These are phyloP conservation scores for Pinus taeda DNA, from an alignment of 75 land plant genomes.

Conservation along the genomic window DNA sequence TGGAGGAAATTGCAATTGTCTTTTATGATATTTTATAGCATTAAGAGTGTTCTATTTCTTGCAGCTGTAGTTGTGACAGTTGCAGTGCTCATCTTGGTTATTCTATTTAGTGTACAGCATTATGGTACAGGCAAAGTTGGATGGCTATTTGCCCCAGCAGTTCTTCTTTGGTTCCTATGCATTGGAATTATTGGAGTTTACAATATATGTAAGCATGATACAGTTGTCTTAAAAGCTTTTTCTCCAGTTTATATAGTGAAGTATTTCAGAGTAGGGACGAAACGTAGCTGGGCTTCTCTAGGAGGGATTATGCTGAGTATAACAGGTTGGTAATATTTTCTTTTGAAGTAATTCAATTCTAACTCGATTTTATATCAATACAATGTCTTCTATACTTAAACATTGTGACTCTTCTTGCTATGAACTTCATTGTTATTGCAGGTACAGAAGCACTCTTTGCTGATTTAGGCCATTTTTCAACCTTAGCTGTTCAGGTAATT, in stretches of 20 bases:
- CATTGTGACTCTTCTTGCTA: background rate
- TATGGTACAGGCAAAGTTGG: constrained; percentile 84
- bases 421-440: constrained; percentile 22
- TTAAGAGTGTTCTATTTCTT: constrained; percentile 2
- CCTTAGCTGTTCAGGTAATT: constrained; percentile 6
- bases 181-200: constrained; percentile 76
- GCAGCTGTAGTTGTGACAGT: constrained; percentile 70
- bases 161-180: constrained; percentile 73
- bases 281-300: constrained; percentile 69
- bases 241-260: constrained; percentile 59
- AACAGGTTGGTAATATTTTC: constrained; percentile 34
- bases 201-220: constrained; percentile 68
- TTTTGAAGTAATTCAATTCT: background rate
- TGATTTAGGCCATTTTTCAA: constrained; percentile 47
- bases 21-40: background rate
- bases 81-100: constrained; percentile 64
- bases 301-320: constrained; percentile 96
- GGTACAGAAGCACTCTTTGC: constrained; percentile 58
- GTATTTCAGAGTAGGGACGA: constrained; percentile 49
- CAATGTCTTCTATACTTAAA: background rate
- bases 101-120: constrained; percentile 79
- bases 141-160: constrained; percentile 87
- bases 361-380: background rate
- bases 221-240: constrained; percentile 59
- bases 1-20: background rate